These are phyloP conservation scores for Lycium ferocissimum DNA, from an alignment of 257 asterid species.

Conservation along the genomic window DNA sequence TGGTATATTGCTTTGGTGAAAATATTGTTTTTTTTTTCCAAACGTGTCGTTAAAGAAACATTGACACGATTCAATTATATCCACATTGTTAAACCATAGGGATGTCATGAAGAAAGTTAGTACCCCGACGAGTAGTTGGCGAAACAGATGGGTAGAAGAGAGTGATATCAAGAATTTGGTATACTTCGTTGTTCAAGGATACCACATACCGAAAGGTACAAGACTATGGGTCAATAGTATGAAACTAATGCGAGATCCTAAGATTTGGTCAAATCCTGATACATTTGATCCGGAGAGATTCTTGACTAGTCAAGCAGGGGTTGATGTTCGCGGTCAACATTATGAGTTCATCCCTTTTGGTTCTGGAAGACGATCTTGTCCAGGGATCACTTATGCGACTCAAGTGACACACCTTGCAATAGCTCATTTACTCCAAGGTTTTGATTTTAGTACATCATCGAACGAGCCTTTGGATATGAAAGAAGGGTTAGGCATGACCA, in stretches of 20 bases:
- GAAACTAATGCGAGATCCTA: neutral
- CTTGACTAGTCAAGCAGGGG: conserved; percentile 20
- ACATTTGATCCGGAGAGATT: conserved; percentile 27
- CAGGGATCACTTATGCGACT: conserved; percentile 29
- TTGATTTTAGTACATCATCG: neutral
- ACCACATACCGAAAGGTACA: neutral
- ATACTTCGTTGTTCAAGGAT: neutral
- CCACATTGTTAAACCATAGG: neutral
- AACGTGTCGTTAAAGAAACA: no score
- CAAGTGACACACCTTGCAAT: conserved; percentile 31
- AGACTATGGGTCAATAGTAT: neutral
- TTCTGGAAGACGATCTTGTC: conserved; percentile 33
- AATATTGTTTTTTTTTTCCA: no score
- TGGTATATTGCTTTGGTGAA: no score
- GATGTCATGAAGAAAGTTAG: conserved; percentile 25
- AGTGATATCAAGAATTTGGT: conserved; percentile 25
- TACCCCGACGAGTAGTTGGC: no score
- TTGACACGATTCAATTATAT: no score
- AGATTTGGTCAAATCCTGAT: conserved; percentile 17
- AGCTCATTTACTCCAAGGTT: conserved; percentile 29
- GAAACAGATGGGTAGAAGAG: conserved; percentile 32
- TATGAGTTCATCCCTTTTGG: conserved; percentile 30
- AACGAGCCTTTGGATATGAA: conserved; percentile 27
- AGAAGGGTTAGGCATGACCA: conserved; percentile 27
- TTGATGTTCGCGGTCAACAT: conserved; percentile 2